Percentiles rank a stretch among this genome's conserved stretches.
phyloP scores from a whole-genome alignment of 2,329 filamentous ascomycete genomes.

The Trichoderma sp. region DNA sequence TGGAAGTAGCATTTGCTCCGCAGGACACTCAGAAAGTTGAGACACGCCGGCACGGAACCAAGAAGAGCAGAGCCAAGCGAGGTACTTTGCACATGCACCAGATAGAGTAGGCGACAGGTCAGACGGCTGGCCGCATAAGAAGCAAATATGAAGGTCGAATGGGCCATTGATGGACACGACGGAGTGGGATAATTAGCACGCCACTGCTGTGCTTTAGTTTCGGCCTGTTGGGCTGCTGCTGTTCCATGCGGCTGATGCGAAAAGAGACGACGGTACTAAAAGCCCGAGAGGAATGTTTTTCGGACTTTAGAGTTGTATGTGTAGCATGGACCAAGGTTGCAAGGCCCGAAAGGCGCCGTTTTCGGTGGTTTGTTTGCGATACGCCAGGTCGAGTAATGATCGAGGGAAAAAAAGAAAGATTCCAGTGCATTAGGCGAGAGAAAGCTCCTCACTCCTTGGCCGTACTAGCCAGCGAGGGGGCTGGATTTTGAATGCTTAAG shows the following conservation, averaged over 20 bases:
- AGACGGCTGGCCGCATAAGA: slow-evolving; percentile 21
- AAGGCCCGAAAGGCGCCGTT: background rate
- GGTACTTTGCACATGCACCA: background rate
- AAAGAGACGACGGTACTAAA: background rate
- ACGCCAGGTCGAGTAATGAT: background rate
- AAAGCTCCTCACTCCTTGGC: background rate
- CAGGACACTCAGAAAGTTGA: background rate
- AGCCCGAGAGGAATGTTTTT: slow-evolving; percentile 1
- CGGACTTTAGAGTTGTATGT: background rate
- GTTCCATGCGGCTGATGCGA: background rate
- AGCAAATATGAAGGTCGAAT: background rate
- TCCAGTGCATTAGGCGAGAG: slow-evolving; percentile 13
- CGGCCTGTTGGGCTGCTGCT: background rate
- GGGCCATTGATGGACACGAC: background rate
- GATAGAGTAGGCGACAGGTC: slow-evolving; percentile 18
- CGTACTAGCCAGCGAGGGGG: slow-evolving; percentile 7
- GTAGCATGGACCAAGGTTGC: background rate
- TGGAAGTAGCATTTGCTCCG: background rate
- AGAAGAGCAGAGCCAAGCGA: background rate
- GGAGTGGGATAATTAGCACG: background rate
- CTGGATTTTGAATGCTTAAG: background rate
- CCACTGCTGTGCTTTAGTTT: background rate
- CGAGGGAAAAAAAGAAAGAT: slow-evolving; percentile 3
- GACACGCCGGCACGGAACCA: background rate
- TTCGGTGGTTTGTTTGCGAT: background rate